Base-by-base conservation (phyloP, 2,329 filamentous ascomycete genomes). In the Pseudogymnoascus sp. region DNA sequence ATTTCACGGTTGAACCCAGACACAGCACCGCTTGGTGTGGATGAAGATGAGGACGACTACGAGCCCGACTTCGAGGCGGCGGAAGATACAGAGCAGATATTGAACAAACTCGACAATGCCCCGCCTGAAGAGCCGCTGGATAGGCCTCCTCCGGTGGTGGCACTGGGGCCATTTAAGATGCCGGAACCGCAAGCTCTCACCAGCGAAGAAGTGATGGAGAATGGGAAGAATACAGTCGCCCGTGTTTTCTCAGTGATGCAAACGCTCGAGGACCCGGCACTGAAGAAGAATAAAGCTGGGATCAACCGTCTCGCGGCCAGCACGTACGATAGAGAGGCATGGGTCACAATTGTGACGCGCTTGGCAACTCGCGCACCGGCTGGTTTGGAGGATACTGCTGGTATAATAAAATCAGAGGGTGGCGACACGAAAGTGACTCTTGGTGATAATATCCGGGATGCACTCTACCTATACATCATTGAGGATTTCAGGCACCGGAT, bases 401-500 rank as follows among this genome's bases (percentile, higher is more conserved):
- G 74, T 10, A 67, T 75, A 0, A 74, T 87, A 67, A 87, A 90
- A 67, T 76, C 80, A 0, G 86, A 90, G 69, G 79, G 80, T 38
- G 65, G 72, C 65, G 60, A 72, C n/a, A 67, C 62, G 57, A 71
- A 69, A 69, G 74, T 74, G 68, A 81, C 77, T 62, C 82, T 92
- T 26, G 82, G 83, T 69, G 83, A 89, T 71, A 82, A 82, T 5
- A 91, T 97, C 68, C 86, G 95, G 62, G 89, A 96, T 69, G 82
- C 86, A 7, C 79, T 99, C 1, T 95, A 92, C 75, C 82, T 85
- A 62, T 97, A 96, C 74, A 84, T 97, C 59, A 84, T 97, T 67
- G 91, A 96, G 67, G 93, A 97, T 73, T 99, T 96, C 77, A 87
- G 93, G 63, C 87, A 84, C 66, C 87, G 95, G 47, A 93, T 97